Conservation (phyloP, 805 yeast genomes). For the Candida cerambycidarum region DNA sequence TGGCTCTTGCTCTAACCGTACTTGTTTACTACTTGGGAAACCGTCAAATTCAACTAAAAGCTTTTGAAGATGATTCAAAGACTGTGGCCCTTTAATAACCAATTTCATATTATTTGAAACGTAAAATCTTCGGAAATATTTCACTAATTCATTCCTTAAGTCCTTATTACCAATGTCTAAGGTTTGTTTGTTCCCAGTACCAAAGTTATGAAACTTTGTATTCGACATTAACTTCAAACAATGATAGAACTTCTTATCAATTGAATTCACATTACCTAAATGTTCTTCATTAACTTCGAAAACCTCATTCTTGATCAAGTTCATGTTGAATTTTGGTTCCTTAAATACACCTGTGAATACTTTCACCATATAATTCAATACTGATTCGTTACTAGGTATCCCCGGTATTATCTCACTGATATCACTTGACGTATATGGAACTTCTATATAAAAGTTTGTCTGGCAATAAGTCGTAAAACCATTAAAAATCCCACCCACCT, state of each 20-base stretch:
- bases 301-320: constrained; percentile 49
- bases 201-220: constrained; percentile 61
- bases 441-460: constrained; percentile 62
- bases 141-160: constrained; percentile 35
- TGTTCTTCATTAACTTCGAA: constrained; percentile 69
- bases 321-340: constrained; percentile 49
- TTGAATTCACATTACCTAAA: constrained; percentile 44
- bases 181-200: constrained; percentile 63
- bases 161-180: constrained; percentile 34
- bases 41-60: constrained; percentile 45
- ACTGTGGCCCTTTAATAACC: constrained; percentile 66
- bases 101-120: constrained; percentile 51
- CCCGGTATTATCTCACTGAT: constrained; percentile 23
- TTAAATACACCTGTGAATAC: constrained; percentile 53
- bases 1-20: background rate
- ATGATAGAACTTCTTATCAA: constrained; percentile 54
- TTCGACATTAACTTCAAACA: constrained; percentile 50
- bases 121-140: constrained; percentile 45
- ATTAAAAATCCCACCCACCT: constrained; percentile 58
- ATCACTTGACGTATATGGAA: constrained; percentile 38
- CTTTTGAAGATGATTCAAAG: constrained; percentile 56
- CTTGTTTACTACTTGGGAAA: constrained; percentile 15
- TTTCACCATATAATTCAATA: constrained; percentile 46
- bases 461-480: constrained; percentile 71
- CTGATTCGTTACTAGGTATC: constrained; percentile 25